Conservation (phyloP, 345 rosid species). For the Kernera saxatilis region DNA sequence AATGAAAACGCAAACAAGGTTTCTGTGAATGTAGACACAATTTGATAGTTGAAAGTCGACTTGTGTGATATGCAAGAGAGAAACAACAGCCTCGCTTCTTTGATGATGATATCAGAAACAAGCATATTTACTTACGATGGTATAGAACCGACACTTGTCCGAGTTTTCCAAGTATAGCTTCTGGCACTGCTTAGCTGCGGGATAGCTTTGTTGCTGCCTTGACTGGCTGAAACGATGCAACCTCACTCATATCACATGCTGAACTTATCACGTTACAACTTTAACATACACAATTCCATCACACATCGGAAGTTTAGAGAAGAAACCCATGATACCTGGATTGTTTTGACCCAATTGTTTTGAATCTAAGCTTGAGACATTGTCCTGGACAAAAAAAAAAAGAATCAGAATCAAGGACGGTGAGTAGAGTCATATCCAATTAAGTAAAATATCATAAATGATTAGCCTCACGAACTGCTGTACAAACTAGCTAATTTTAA, state of each 20-base stretch:
- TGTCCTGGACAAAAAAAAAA: slow-evolving; percentile 9
- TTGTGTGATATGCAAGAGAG: background rate
- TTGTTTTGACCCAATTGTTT: slow-evolving; percentile 15
- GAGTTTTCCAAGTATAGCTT: slow-evolving; percentile 35
- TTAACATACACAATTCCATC: slow-evolving; percentile 1
- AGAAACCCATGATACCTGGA: slow-evolving; percentile 7
- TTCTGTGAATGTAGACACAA: background rate
- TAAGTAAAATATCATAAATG: background rate
- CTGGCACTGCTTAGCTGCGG: slow-evolving; percentile 34
- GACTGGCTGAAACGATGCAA: slow-evolving; percentile 43
- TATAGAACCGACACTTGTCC: slow-evolving; percentile 42
- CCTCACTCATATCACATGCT: slow-evolving; percentile 11
- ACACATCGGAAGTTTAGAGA: background rate
- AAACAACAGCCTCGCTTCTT: background rate
- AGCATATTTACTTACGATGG: slow-evolving; percentile 37
- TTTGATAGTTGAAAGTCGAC: background rate
- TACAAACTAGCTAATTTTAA: background rate
- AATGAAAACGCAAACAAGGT: background rate
- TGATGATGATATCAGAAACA: background rate
- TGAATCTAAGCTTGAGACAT: slow-evolving; percentile 19
- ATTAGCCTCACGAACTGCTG: background rate
- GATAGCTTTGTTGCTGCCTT: slow-evolving; percentile 34
- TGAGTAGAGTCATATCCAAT: background rate
- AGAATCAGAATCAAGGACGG: background rate
- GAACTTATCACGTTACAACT: background rate